Evolutionary conservation across 1,284 basidiomycete genomes (phyloP), one percentile per base, ranked within the genome.

Genomic region (Microbotryum silenes-acaulis): DNA sequence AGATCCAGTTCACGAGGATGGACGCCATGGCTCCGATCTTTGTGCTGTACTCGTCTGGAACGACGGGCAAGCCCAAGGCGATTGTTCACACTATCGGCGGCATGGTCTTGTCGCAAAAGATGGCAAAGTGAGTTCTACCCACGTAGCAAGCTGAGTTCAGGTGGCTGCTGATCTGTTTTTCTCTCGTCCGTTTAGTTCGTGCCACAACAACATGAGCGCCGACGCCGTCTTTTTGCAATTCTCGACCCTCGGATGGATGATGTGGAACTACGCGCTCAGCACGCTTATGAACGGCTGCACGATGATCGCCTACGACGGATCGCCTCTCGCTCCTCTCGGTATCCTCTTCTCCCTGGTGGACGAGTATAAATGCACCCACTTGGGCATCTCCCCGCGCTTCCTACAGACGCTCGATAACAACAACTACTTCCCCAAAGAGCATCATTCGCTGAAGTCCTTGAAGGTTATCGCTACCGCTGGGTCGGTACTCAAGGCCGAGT

Each of bases 381-480:
- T 91, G 74, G 89, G 89, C 50, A 90, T 72, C 8, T 71, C 71
- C 25, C 73, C 74, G 23, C 63, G 71, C 7, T 70, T 63, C 60
- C 58, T 71, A 10, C 66, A 64, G 58, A 58, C 54, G 10, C 62
- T 66, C 45, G 65, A 63, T 42, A 60, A 54, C n/a, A 25, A 47
- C 20, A 46, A 49, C 20, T 66, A 66, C 59, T 81, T 80, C 69
- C 82, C 88, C 60, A 80, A 81, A 62, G 80, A 84, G 67, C 79
- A 84, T 66, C 85, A 89, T 74, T 74, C 76, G 37, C 78, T 89
- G 37, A 74, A 75, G 29, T 81, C 80, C 9, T 76, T 89, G 37
- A 79, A 81, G 56, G 86, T 89, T 72, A 85, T 92, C 61, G 85
- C 91, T 72, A 87, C 87, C 18, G 91, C 90, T 3, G 89, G 89